Evolutionary conservation across 495 filamentous ascomycete species (phyloP).

Genomic region (Aspergillus sclerotioniger): DNA sequence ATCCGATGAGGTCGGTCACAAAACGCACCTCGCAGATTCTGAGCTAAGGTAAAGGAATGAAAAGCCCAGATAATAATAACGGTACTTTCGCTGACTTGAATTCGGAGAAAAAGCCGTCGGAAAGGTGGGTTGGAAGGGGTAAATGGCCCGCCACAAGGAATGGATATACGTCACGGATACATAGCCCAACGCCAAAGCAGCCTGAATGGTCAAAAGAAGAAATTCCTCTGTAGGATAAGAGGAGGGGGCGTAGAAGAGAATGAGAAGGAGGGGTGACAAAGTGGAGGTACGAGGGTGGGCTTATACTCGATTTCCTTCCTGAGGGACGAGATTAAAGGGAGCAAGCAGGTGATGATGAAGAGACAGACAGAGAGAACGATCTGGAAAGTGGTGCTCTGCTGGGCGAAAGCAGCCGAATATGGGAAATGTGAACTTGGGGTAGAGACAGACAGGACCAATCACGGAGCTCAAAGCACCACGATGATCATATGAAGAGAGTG

Average conservation of each 20-base stretch:
- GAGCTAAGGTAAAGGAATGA: slow-evolving; percentile 11
- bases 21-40: slow-evolving; percentile 15
- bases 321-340: neutral
- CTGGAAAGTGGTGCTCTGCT: slow-evolving; percentile 9
- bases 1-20: neutral
- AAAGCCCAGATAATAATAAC: slow-evolving; percentile 4
- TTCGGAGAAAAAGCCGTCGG: slow-evolving; percentile 11
- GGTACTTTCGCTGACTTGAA: slow-evolving; percentile 5
- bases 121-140: slow-evolving; percentile 20
- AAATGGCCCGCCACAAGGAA: slow-evolving; percentile 29
- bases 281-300: neutral
- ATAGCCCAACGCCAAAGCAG: slow-evolving; percentile 19
- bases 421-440: slow-evolving; percentile 12
- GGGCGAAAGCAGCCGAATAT: slow-evolving; percentile 18
- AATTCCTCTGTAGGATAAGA: slow-evolving; percentile 7
- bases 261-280: neutral
- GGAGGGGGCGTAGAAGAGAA: neutral
- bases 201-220: slow-evolving; percentile 4
- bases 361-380: neutral
- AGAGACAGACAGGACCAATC: slow-evolving; percentile 17
- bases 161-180: slow-evolving; percentile 30
- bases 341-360: slow-evolving; percentile 1
- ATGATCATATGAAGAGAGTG: slow-evolving; percentile 22
- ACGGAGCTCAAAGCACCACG: slow-evolving; percentile 9
- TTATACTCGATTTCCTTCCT: slow-evolving; percentile 4